Base-by-base conservation (phyloP, 2,329 filamentous ascomycete genomes). In the Rhinocladiella similis region DNA sequence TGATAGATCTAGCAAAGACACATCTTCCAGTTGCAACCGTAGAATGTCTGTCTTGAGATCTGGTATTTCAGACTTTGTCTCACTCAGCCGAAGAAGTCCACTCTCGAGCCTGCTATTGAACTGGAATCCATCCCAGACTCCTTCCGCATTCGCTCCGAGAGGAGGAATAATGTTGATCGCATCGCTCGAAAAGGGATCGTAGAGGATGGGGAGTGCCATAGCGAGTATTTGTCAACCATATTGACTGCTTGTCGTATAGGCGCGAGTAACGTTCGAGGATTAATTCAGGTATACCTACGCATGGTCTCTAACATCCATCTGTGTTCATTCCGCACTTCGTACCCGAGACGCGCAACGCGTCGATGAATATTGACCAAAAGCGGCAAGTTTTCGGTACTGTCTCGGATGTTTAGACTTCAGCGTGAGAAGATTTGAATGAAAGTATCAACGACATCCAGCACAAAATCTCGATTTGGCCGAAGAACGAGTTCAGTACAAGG, bases 121-220 rank as follows among this genome's bases (percentile, higher is more conserved):
- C 10, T 38, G 42, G 47, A 66, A 65, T 1, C 59, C 61, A 20
- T 63, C 54, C 64, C 64, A 65, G 36, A 47, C 51, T 33, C 10
- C 16, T 10, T 27, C 29, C 19, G 27, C 27, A 3, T 50, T 25
- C 16, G 53, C 13, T 5, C 7, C n/a, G 18, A 49, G 18, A 9
- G 43, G 18, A 14, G 27, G 47, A 14, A 52, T 33, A 6, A 43
- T 22, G 12, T 25, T 43, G 43, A 62, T 48, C 16, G 41, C 48
- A 9, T 38, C 47, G 29, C 16, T 19, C 5, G 54, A 57, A 27
- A 62, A 59, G 6, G 56, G 56, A 20, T 55, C 50, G 45, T 42
- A 20, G 20, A 42, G 25, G 33, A 46, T 45, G 42, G 47, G 36
- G 10, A 41, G 19, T 7, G 56, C 48, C 59, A 62, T 62, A 2